Evolutionary conservation across 2,329 filamentous ascomycete species (phyloP), one percentile per base, ranked within the genome.

Genomic region (Aspergillus nomiae): DNA sequence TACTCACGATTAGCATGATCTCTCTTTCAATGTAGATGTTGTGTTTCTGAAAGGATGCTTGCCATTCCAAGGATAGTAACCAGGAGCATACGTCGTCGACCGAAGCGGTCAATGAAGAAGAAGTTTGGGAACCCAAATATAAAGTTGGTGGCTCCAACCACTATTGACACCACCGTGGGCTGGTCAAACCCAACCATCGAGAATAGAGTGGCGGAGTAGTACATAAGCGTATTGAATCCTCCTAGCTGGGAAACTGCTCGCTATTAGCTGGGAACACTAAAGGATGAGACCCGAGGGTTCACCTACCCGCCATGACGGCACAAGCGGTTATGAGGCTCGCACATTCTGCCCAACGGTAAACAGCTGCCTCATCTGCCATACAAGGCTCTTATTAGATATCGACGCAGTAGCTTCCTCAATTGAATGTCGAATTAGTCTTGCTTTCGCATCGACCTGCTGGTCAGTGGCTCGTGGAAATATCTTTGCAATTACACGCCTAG

Each of bases 241-340:
- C 76, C 74, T 6, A 83, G 67, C 58, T 85, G 83, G n/a, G 76
- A 79, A 48, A 84, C 80, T 21, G 16, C 30, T 80, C 19, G 80
- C 83, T 81, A 84, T 85, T n/a, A 84, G 69, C 26, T 80, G 78
- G 59, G 82, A 85, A 4, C 80, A n/a, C 38, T 82, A 46, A 76
- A 73, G 46, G 82, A 69, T 16, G 84, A 72, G 16, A 81, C 80
- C 16, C 82, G 77, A 21, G 69, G 60, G 24, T 71, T 72, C 28
- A 64, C 63, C 12, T 63, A 34, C 84, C 72, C 69, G 80, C 82
- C 80, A 84, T 84, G 8, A 83, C 69, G 43, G 78, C 76, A 62
- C 82, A 84, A 4, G 80, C 81, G 21, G 77, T 72, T 30, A 80
- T 69, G 12, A 83, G 72, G 81, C 81, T 12, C 81, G 76, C 63